Base-by-base conservation (phyloP, 495 filamentous ascomycete species). In the Hypoxylon fragiforme region DNA sequence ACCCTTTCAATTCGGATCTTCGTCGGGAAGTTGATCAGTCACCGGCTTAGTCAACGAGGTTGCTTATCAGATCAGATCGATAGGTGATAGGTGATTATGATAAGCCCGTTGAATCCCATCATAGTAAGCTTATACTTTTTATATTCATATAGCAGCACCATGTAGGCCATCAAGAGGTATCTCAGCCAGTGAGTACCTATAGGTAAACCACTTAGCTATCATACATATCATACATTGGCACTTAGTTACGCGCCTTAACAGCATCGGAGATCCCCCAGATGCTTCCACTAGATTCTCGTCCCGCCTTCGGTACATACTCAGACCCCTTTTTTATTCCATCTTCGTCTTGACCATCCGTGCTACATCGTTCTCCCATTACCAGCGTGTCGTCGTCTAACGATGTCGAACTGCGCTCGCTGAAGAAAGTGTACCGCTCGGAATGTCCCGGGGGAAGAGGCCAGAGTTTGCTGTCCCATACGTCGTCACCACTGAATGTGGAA, bases 371-470 rank as follows among this genome's bases (percentile, higher is more conserved):
- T 3, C n/a, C n/a, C n/a, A n/a, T n/a, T n/a, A 14, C 30, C 13
- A 45, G 50, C 28, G 3, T 18, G 7, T n/a, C 35, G 5, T 45
- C 57, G 20, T 60, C 57, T 19, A 41, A 9, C 7, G 45, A 7
- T 14, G 21, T 36, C 30, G 57, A 60, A 13, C 57, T 60, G 15
- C 44, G 49, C 41, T 60, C 57, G 41, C 57, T 60, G n/a, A 60
- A 60, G 37, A 60, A 60, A 0, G 57, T 60, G 18, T 60, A 60
- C 35, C 57, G 44, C 21, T 60, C 57, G n/a, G 50, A 45, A 9
- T 60, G 50, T 1, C 57, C 57, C n/a, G 57, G 57, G 11, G 57
- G 57, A n/a, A 60, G 57, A 2, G 57, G 57, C 57, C 57, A 60
- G 3, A 40, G 26, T 7, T 50, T 44, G 24, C 57, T 60, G 42